These are phyloP conservation scores for Beauveria scarabaeidicola DNA, from an alignment of 2,329 filamentous ascomycete genomes.

Conservation along the genomic window DNA sequence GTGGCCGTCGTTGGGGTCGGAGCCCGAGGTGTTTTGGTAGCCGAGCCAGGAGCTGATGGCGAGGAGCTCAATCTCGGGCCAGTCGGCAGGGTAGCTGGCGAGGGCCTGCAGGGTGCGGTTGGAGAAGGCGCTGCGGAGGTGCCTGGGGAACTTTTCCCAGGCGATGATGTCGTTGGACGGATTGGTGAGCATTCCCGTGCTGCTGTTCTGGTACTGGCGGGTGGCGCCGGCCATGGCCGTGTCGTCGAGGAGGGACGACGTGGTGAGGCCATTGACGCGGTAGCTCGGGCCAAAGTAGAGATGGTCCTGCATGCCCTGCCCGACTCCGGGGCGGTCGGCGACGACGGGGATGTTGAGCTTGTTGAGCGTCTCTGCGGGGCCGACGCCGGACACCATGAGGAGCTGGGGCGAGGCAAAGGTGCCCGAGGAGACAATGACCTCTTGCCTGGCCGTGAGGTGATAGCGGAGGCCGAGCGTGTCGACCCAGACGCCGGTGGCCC, in stretches of 20 bases:
- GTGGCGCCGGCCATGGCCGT: neutral
- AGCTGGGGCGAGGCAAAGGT: constrained; percentile 29
- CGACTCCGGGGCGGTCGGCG: constrained; percentile 56
- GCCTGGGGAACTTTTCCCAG: constrained; percentile 6
- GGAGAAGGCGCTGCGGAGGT: neutral
- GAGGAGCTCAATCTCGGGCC: constrained; percentile 11
- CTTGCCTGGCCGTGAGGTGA: constrained; percentile 8
- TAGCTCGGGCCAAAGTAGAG: constrained; percentile 41
- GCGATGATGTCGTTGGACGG: neutral
- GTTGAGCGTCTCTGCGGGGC: constrained; percentile 22
- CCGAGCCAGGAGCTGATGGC: constrained; percentile 2
- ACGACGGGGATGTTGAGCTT: constrained; percentile 38
- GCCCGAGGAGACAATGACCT: constrained; percentile 18
- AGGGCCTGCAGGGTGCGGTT: neutral
- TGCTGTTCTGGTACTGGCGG: neutral
- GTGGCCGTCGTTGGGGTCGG: neutral
- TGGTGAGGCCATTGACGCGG: constrained; percentile 19
- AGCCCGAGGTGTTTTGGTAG: constrained; percentile 17
- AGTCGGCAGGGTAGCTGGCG: constrained; percentile 5
- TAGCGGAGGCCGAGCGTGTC: constrained; percentile 13
- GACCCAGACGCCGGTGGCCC: constrained; percentile 30
- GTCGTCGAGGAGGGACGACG: neutral
- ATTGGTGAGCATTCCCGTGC: constrained; percentile 7
- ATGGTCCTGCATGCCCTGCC: constrained; percentile 66
- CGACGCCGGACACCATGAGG: constrained; percentile 29